Conservation (phyloP, 1,284 basidiomycete genomes). For the Ustilago hordei region DNA sequence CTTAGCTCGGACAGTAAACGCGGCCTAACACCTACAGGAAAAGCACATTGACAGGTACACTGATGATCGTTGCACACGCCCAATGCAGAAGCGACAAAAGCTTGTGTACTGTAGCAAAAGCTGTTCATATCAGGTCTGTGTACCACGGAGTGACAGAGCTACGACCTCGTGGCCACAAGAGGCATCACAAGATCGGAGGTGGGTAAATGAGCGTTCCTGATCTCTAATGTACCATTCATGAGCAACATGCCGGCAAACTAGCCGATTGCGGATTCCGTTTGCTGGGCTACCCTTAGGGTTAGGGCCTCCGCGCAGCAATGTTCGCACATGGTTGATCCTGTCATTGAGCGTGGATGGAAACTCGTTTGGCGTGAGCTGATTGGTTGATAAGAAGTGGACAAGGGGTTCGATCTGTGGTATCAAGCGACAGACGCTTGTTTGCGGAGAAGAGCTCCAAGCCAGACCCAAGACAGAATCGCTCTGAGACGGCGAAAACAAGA, state of each 20-base stretch:
- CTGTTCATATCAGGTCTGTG: not conserved
- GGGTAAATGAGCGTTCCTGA: constrained; percentile 7
- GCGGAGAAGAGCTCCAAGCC: not conserved
- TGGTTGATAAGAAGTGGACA: not conserved
- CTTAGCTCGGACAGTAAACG: not conserved
- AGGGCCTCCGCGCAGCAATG: not conserved
- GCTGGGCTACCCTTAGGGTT: not conserved
- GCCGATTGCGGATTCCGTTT: not conserved
- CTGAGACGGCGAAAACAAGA: not conserved
- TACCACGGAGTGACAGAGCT: not conserved
- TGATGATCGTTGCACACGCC: not conserved
- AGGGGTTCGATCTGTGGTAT: not conserved
- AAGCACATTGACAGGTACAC: not conserved
- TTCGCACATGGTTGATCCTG: not conserved
- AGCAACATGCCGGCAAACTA: not conserved
- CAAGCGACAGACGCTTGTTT: not conserved
- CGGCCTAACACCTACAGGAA: not conserved
- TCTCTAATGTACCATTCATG: not conserved
- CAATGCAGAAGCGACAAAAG: not conserved
- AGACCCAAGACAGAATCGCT: not conserved
- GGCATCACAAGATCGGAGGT: constrained; percentile 4
- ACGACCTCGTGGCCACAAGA: not conserved
- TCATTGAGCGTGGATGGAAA: not conserved
- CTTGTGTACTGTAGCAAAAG: not conserved
- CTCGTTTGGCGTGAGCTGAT: not conserved